A percentile compares a stretch with the other conserved stretches of the same genome.
Conservation (phyloP, 2,329 filamentous ascomycete species). For the Bretziella fagacearum region DNA sequence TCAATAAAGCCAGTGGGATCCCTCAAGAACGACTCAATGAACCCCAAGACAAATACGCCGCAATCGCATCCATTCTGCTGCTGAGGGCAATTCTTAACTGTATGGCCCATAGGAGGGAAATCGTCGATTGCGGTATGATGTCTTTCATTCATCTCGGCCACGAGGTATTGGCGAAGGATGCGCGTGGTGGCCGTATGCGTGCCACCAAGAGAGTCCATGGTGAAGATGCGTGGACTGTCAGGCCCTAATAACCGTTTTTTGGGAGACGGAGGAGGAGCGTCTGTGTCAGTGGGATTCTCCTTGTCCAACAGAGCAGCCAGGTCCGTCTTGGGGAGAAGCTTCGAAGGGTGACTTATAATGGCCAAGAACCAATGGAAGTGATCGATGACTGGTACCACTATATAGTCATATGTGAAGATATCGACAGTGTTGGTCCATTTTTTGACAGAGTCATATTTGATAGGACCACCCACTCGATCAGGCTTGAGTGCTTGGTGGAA, state of each 20-base stretch:
- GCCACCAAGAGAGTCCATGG: slow-evolving; percentile 67
- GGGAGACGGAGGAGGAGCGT: no score
- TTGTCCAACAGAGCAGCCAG: background rate
- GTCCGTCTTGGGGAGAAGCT: slow-evolving; percentile 28
- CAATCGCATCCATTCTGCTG: slow-evolving; percentile 83
- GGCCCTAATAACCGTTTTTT: background rate
- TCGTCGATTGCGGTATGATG: slow-evolving; percentile 27
- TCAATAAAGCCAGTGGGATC: slow-evolving; percentile 54
- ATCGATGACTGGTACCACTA: slow-evolving; percentile 85
- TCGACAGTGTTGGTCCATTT: slow-evolving; percentile 79
- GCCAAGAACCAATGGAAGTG: slow-evolving; percentile 82
- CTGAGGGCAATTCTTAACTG: slow-evolving; percentile 55
- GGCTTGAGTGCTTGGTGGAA: slow-evolving; percentile 64
- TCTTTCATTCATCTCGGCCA: slow-evolving; percentile 53
- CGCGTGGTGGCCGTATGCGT: slow-evolving; percentile 46
- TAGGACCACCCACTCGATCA: slow-evolving; percentile 29
- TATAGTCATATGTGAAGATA: slow-evolving; percentile 70
- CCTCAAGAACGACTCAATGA: slow-evolving; percentile 64
- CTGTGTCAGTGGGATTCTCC: background rate
- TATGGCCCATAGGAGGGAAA: slow-evolving; percentile 34
- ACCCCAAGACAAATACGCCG: slow-evolving; percentile 71
- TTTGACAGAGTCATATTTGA: slow-evolving; percentile 74
- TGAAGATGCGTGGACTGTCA: slow-evolving; percentile 55
- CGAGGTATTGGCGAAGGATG: slow-evolving; percentile 59
- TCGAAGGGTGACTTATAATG: slow-evolving; percentile 78